Base-by-base conservation (phyloP, 257 asterid species). In the Solanum acaule region DNA sequence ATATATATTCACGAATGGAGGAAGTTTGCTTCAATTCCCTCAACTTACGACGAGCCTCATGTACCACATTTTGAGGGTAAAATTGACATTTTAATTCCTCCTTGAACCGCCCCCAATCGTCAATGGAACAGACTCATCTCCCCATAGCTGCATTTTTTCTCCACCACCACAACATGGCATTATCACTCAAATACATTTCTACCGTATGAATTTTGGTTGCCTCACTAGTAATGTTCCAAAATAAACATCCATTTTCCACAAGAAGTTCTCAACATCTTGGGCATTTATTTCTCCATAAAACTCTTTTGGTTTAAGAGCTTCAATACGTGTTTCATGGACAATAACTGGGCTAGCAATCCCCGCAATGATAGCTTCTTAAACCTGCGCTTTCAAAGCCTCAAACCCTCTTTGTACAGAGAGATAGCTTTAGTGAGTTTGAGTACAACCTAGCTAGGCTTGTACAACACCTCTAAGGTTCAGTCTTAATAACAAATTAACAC, bases 101-200 rank as follows among this genome's bases (percentile, higher is more conserved):
- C 1, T 63, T 4, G 29, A 63, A 63, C 15, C 4, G 1, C 6
- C 25, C 29, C 7, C 3, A n/a, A 63, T 63, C 1, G 11, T 63
- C 70, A 4, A 23, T 10, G 3, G 14, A 8, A 10, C 6, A 2
- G 0, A 9, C 0, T 0, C 15, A 1, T 23, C 13, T 23, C 7
- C 23, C 3, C 1, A 23, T 63, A 4, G 10, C 15, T 5, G 10
- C 1, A 0, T 63, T 63, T 23, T 23, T 9, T 6, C 5, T 22
- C 0, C 3, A 0, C 29, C 31, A 63, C 31, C 31, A 10, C 7
- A 63, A 23, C 29, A 23, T 63, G 25, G 3, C 6, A 23, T 3
- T 10, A 4, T 63, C 70, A 10, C 29, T n/a, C 31, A 23, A 10
- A 23, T 63, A 52, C 8, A 52, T 52, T 52, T 1, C 4, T 52